A percentile compares a stretch with the other conserved stretches of the same genome.
These are phyloP conservation scores for Rhododendron mucronatum DNA, from an alignment of 148 eudicot species.

Conservation along the genomic window DNA sequence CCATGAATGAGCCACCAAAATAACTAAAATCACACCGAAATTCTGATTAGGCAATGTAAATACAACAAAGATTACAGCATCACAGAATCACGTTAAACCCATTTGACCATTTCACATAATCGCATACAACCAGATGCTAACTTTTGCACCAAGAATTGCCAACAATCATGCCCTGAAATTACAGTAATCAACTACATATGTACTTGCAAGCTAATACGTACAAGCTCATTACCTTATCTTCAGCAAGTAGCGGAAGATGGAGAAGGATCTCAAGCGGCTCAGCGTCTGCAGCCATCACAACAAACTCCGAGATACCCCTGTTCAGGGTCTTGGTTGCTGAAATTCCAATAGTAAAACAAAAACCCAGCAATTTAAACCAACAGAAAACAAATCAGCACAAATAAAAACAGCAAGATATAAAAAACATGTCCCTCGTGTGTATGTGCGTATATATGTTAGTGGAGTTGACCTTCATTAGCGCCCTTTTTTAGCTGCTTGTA, in stretches of 20 bases:
- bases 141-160: neutral
- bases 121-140: neutral
- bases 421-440: too few species aligned
- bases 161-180: neutral
- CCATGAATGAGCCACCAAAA: neutral
- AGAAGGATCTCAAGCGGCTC: slow-evolving; percentile 86
- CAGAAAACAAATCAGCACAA: neutral
- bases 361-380: neutral
- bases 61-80: neutral
- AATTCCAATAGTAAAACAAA: neutral
- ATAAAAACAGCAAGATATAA: neutral
- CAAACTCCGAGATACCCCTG: slow-evolving; percentile 81
- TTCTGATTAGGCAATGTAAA: neutral
- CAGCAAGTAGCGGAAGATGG: slow-evolving; percentile 78
- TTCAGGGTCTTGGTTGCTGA: slow-evolving; percentile 78
- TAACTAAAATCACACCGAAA: neutral
- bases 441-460: neutral
- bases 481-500: slow-evolving; percentile 74
- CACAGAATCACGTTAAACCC: neutral
- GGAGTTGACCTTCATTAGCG: slow-evolving; percentile 38
- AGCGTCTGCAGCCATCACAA: slow-evolving; percentile 83
- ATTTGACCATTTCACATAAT: neutral
- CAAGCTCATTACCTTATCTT: slow-evolving; percentile 54
- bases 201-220: neutral
- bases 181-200: neutral